These are phyloP conservation scores for Camelina hispida DNA, from an alignment of 345 rosid species.

Conservation along the genomic window DNA sequence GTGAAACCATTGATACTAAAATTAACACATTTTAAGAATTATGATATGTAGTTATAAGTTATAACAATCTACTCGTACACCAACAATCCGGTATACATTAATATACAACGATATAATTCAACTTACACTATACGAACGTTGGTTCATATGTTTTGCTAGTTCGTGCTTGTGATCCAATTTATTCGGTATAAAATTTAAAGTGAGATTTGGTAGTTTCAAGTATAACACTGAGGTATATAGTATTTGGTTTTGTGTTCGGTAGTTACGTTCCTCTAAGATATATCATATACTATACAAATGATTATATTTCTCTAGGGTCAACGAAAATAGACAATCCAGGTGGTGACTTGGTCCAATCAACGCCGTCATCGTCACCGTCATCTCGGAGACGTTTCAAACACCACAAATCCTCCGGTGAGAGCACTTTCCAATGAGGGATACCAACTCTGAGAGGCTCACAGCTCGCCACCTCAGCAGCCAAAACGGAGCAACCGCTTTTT, in stretches of 20 bases:
- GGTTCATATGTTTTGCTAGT: neutral
- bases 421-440: conserved; percentile 81
- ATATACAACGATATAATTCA: neutral
- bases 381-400: conserved; percentile 86
- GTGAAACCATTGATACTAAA: neutral
- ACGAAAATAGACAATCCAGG: conserved; percentile 87
- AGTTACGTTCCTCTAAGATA: conserved; percentile 6
- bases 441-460: conserved; percentile 68
- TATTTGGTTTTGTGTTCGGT: conserved; percentile 25
- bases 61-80: neutral
- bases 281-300: neutral
- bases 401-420: conserved; percentile 90
- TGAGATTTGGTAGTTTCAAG: neutral
- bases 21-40: neutral
- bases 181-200: conserved; percentile 7
- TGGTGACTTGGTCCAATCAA: conserved; percentile 94
- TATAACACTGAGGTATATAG: conserved; percentile 30
- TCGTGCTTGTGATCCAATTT: conserved; percentile 2
- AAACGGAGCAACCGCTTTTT: conserved; percentile 67
- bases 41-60: neutral
- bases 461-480: conserved; percentile 83
- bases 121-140: conserved; percentile 2
- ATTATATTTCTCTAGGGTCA: conserved; percentile 88
- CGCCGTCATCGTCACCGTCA: conserved; percentile 67
- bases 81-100: neutral